A percentile compares a stretch with the other conserved stretches of the same genome.
Conservation (phyloP, 164 flowering plant genomes). For the Vitis labrusca region DNA sequence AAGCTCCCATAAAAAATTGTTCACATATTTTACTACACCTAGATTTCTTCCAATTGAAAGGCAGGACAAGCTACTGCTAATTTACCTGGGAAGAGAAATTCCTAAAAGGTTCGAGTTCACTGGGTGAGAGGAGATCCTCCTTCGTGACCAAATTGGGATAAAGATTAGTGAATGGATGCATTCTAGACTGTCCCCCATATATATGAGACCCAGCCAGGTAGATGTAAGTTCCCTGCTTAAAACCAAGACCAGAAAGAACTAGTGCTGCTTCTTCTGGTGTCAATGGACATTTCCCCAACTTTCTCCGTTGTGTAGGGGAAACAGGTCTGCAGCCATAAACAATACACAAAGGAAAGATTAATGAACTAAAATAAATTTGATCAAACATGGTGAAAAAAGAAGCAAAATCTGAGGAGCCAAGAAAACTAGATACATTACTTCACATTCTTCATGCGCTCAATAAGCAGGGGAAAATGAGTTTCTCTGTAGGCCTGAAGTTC, state of each 20-base stretch:
- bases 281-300: slow-evolving; percentile 81
- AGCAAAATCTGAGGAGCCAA: background rate
- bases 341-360: background rate
- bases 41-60: too few relatives aligned
- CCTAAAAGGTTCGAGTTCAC: slow-evolving; percentile 79
- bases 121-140: slow-evolving; percentile 81
- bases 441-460: slow-evolving; percentile 62
- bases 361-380: background rate
- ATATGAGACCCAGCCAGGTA: slow-evolving; percentile 87
- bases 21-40: too few relatives aligned
- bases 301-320: slow-evolving; percentile 63
- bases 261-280: slow-evolving; percentile 98
- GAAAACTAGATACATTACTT: slow-evolving; percentile 35
- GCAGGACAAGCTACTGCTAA: background rate
- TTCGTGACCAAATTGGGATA: slow-evolving; percentile 88
- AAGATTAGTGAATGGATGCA: slow-evolving; percentile 64
- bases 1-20: too few relatives aligned
- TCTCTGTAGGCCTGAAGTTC: slow-evolving; percentile 87
- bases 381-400: background rate
- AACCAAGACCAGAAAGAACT: slow-evolving; percentile 81
- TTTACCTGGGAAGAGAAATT: slow-evolving; percentile 94
- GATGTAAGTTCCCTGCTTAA: slow-evolving; percentile 59
- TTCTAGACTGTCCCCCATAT: slow-evolving; percentile 77
- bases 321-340: slow-evolving; percentile 48
- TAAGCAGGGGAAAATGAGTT: slow-evolving; percentile 74